Conservation (phyloP, 176 grass and related monocot species). For the Raddia guianensis region DNA sequence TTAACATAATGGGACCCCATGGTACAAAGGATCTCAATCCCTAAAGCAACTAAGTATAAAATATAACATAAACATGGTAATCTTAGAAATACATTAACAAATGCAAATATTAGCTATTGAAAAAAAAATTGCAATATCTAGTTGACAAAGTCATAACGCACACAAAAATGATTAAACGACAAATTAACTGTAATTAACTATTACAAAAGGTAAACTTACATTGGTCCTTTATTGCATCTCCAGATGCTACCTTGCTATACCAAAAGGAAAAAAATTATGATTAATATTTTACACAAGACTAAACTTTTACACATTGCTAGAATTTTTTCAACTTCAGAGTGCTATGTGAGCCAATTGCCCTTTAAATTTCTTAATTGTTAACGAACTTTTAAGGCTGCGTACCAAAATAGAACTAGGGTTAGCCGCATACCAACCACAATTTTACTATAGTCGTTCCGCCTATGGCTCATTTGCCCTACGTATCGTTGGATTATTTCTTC, state of each 20-base stretch:
- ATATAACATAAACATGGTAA: background rate
- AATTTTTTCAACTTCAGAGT: no score
- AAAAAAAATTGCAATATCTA: constrained; percentile 8
- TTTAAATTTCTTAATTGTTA: no score
- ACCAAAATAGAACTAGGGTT: no score
- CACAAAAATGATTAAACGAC: background rate
- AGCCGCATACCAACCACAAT: no score
- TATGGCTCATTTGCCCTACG: no score
- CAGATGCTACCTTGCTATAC: constrained; percentile 46
- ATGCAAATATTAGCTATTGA: background rate
- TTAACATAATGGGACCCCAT: no score
- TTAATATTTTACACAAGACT: background rate
- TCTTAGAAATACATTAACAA: background rate
- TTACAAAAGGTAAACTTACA: constrained; percentile 22
- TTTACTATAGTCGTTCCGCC: no score
- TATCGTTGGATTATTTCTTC: no score
- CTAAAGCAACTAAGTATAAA: background rate
- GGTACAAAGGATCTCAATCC: background rate
- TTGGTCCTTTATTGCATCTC: constrained; percentile 37
- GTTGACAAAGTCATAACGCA: background rate
- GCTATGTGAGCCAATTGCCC: no score
- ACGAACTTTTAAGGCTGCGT: no score
- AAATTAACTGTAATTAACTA: constrained; percentile 3
- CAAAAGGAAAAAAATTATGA: constrained; percentile 31
- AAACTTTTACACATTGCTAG: no score